Percentiles rank a stretch among this genome's conserved stretches.
Conservation (phyloP, 345 rosid genomes). For the Linum lewisii region DNA sequence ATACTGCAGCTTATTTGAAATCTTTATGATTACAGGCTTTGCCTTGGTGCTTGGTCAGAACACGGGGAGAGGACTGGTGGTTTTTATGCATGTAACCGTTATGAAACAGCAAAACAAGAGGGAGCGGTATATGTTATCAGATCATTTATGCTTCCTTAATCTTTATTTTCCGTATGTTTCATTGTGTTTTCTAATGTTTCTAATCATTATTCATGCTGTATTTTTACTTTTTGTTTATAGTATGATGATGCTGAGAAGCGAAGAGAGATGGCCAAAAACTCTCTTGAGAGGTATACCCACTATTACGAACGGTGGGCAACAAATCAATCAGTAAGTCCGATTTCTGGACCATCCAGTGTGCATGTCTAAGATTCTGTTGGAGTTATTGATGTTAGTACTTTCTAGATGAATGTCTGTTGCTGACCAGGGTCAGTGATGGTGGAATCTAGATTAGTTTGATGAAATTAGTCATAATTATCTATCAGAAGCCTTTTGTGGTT, state of each 20-base stretch:
- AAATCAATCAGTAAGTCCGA: conserved; percentile 58
- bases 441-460: not conserved
- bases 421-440: not conserved
- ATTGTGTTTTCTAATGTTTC: not conserved
- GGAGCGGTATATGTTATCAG: conserved; percentile 47
- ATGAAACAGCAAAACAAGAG: conserved; percentile 81
- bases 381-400: not conserved
- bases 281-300: conserved; percentile 78
- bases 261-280: conserved; percentile 87
- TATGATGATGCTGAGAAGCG: conserved; percentile 72
- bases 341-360: not conserved
- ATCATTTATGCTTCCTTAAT: not conserved
- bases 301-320: conserved; percentile 91
- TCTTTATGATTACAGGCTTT: conserved; percentile 43
- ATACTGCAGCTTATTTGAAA: not conserved
- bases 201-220: not conserved
- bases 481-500: not conserved
- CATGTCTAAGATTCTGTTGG: not conserved
- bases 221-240: conserved; percentile 23
- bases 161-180: not conserved
- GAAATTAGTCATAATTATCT: not conserved
- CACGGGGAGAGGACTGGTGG: conserved; percentile 82
- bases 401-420: not conserved
- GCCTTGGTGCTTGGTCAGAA: conserved; percentile 70
- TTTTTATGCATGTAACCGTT: conserved; percentile 67